These are phyloP conservation scores for Spatholobus suberectus DNA, from an alignment of 306 rosid genomes.

Conservation along the genomic window DNA sequence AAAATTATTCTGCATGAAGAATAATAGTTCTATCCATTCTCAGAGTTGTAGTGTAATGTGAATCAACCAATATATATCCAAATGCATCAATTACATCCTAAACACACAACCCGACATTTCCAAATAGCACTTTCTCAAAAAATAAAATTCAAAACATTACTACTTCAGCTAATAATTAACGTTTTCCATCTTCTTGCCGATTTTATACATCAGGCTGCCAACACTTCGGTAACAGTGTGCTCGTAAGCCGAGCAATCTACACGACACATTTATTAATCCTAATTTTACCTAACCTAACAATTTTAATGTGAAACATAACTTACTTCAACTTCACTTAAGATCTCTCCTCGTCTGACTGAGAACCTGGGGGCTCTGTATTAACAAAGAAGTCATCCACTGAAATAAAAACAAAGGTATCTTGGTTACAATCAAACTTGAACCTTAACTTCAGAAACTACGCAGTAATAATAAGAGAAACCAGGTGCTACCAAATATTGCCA, in stretches of 20 bases:
- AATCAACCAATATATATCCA: slow-evolving; percentile 33
- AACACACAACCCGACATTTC: slow-evolving; percentile 30
- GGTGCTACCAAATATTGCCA: neutral
- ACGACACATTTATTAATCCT: slow-evolving; percentile 38
- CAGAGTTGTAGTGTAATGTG: neutral
- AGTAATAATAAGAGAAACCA: neutral
- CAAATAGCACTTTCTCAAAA: slow-evolving; percentile 26
- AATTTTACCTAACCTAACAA: slow-evolving; percentile 41
- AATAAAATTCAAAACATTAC: slow-evolving; percentile 27
- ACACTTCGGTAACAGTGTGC: slow-evolving; percentile 33
- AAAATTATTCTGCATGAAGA: slow-evolving; percentile 12
- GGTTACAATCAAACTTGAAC: slow-evolving; percentile 22
- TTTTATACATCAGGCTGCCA: slow-evolving; percentile 44
- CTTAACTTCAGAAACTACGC: neutral
- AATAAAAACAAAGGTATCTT: slow-evolving; percentile 39
- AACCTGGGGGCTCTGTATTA: slow-evolving; percentile 62
- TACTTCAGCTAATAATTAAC: slow-evolving; percentile 11
- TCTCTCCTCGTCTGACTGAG: slow-evolving; percentile 78
- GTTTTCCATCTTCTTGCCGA: slow-evolving; percentile 43
- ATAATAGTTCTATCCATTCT: neutral
- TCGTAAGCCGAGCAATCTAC: slow-evolving; percentile 31
- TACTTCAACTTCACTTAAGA: slow-evolving; percentile 47
- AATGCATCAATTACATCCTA: slow-evolving; percentile 33
- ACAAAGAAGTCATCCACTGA: slow-evolving; percentile 88
- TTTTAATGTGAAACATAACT: slow-evolving; percentile 33